Conservation (phyloP, 805 yeast genomes). For the Sungouiozyma intestinalis region DNA sequence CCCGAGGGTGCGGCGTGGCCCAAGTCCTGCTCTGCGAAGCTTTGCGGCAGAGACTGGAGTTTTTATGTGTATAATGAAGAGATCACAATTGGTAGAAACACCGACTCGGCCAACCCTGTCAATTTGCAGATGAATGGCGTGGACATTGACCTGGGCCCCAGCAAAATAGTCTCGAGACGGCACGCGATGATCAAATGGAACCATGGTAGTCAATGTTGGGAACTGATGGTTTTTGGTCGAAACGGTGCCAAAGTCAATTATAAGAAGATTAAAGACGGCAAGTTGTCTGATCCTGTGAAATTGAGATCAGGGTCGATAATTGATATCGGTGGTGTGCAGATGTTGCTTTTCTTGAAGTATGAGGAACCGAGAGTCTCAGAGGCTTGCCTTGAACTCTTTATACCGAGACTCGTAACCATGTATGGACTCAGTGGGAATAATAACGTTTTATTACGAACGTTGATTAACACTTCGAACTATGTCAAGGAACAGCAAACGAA, state of each 20-base stretch:
- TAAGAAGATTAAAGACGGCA: conserved; percentile 34
- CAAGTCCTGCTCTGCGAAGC: conserved; percentile 89
- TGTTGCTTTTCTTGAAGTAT: conserved; percentile 96
- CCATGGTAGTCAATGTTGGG: conserved; percentile 67
- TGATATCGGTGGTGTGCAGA: conserved; percentile 94
- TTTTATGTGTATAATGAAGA: conserved; percentile 71
- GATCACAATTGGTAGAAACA: conserved; percentile 75
- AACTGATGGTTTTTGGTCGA: conserved; percentile 69
- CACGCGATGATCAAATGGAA: conserved; percentile 83
- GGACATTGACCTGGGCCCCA: conserved; percentile 87
- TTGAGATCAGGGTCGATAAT: conserved; percentile 76
- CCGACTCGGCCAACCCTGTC: conserved; percentile 26
- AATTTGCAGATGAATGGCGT: neutral
- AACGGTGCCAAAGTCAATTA: conserved; percentile 91
- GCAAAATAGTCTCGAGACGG: conserved; percentile 86
- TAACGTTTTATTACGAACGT: conserved; percentile 7
- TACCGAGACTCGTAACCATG: conserved; percentile 22
- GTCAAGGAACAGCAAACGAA: conserved; percentile 2
- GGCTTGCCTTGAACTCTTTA: conserved; percentile 25
- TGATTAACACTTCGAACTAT: conserved; percentile 8
- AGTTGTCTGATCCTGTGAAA: conserved; percentile 36
- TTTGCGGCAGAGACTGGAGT: conserved; percentile 91
- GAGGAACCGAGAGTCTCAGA: conserved; percentile 55
- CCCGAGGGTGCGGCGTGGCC: neutral
- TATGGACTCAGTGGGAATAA: conserved; percentile 17